Evolutionary conservation across 306 rosid species (phyloP).

Genomic region (Chamaecrista fasciculata): DNA sequence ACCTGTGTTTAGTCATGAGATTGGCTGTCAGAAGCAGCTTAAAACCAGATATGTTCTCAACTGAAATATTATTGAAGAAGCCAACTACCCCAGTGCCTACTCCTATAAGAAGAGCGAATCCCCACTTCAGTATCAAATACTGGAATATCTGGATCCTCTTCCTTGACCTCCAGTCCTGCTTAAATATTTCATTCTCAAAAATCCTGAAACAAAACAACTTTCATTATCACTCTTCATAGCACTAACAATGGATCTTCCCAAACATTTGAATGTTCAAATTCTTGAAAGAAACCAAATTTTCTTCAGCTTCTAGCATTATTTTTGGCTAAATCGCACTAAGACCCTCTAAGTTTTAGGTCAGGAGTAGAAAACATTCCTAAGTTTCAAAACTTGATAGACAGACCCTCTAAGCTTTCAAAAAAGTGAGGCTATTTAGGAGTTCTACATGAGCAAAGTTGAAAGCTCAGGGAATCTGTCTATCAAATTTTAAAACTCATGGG

Average conservation of each 20-base stretch:
- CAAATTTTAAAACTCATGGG: too few species aligned
- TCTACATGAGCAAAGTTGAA: too few species aligned
- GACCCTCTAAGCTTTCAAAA: too few species aligned
- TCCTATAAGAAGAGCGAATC: slow-evolving; percentile 78
- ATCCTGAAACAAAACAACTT: slow-evolving; percentile 57
- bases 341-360: too few species aligned
- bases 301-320: background rate
- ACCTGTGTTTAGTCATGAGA: slow-evolving; percentile 67
- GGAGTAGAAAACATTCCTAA: too few species aligned
- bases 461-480: too few species aligned
- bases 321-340: too few species aligned
- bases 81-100: slow-evolving; percentile 80
- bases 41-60: slow-evolving; percentile 83
- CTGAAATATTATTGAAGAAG: slow-evolving; percentile 70
- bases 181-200: slow-evolving; percentile 74
- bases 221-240: slow-evolving; percentile 21
- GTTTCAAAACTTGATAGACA: too few species aligned
- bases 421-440: too few species aligned
- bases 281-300: background rate
- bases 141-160: slow-evolving; percentile 61
- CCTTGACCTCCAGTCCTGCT: slow-evolving; percentile 88
- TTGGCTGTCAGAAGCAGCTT: slow-evolving; percentile 55
- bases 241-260: background rate
- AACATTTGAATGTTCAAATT: slow-evolving; percentile 3
- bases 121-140: slow-evolving; percentile 82